Evolutionary conservation across 106 monocot species (phyloP), one percentile per base, ranked within the genome.

Genomic region (Dioscorea dumetorum): DNA sequence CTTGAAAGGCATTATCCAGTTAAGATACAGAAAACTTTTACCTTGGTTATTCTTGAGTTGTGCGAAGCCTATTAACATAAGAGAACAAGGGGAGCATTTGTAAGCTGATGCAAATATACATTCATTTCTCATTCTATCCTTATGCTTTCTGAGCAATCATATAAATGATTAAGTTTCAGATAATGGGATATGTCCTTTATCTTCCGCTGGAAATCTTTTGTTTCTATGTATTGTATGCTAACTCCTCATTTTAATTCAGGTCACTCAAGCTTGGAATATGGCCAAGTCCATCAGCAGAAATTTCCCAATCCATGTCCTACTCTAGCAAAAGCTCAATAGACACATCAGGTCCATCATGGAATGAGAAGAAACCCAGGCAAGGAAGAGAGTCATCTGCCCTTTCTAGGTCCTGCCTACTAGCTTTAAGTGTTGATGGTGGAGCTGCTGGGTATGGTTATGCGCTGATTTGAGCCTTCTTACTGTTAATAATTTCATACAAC

Each of bases 221-320:
- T 6, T 10, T 41, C 10, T 41, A 6, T 41, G 41, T 41, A 41
- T 41, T 41, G 6, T 41, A 41, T 1, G 41, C 41, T 41, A 8
- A 41, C 41, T 41, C 41, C 41, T 41, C 41, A 21, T 75, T 73
- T 41, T 53, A 57, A 65, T 58, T 76, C 69, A 93, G 88, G 74
- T 89, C 89, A 56, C 75, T 93, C 32, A 89, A 89, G 77, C 86
- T 93, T 79, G 88, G 93, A 8, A 74, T 66, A 63, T 63, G 61
- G 63, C 70, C 75, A 18, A 76, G 16, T 61, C 34, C n/a, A 64
- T 50, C 58, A 22, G 48, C 72, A 59, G 69, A 80, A 20, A 8
- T 50, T 66, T 60, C 61, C 22, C 24, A 34, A 60, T 67, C 67
- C 24, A 34, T 69, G 48, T 59, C 63, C n/a, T 70, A 60, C 58